Evolutionary conservation across 2,329 filamentous ascomycete species (phyloP).

Genomic region (Alternaria brassicicola): DNA sequence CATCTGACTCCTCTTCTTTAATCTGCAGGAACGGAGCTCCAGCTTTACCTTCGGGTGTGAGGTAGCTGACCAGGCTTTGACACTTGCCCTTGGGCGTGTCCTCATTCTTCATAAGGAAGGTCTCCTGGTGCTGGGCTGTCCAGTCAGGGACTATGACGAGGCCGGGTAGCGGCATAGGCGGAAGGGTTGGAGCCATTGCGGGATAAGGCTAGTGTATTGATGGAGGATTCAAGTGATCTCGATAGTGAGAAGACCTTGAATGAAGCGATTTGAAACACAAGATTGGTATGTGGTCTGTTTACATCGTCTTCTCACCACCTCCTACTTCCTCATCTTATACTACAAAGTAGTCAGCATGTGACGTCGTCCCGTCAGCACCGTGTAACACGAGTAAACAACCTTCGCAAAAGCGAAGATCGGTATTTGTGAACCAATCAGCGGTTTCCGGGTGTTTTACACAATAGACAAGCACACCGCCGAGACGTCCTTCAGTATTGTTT

Average conservation of each 20-base stretch:
- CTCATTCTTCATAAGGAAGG: constrained; percentile 22
- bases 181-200: constrained; percentile 10
- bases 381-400: neutral
- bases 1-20: constrained; percentile 13
- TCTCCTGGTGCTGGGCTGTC: constrained; percentile 18
- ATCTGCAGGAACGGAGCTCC: constrained; percentile 19
- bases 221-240: neutral
- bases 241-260: no score
- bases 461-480: neutral
- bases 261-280: no score
- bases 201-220: neutral
- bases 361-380: neutral
- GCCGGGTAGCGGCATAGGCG: constrained; percentile 23
- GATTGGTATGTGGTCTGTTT: neutral
- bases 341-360: neutral
- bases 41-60: constrained; percentile 7
- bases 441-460: neutral
- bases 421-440: neutral
- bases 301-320: neutral
- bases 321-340: neutral
- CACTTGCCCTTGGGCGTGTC: constrained; percentile 5
- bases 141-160: constrained; percentile 21
- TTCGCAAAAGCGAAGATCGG: neutral
- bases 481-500: neutral
- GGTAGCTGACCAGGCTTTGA: constrained; percentile 13